A percentile compares a stretch with the other conserved stretches of the same genome.
Evolutionary conservation across 225 moss, liverwort and hornwort species (phyloP).

Genomic region (Lunularia cruciata): DNA sequence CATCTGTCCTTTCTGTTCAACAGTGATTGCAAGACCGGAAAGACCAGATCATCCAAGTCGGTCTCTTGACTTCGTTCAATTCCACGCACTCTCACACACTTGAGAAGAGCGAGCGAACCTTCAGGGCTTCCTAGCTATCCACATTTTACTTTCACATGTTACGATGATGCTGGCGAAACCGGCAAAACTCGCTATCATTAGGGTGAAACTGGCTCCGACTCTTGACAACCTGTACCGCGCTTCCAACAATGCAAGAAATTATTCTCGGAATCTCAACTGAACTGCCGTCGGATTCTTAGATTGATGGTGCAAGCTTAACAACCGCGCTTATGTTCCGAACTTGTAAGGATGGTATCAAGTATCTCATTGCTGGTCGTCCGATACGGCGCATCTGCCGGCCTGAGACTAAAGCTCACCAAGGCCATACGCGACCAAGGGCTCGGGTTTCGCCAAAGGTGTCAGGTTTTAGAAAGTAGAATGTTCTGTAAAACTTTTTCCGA

Average conservation of each 20-base stretch:
- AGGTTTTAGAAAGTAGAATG: neutral
- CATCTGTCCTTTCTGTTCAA: neutral
- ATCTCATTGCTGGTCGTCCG: too few relatives aligned
- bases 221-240: too few relatives aligned
- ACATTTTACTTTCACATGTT: neutral
- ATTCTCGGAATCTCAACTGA: too few relatives aligned
- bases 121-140: neutral
- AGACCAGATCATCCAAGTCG: neutral
- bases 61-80: neutral
- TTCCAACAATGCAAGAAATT: too few relatives aligned
- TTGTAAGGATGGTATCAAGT: too few relatives aligned
- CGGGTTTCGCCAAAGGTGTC: neutral
- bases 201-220: too few relatives aligned
- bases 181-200: neutral
- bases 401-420: neutral
- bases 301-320: too few relatives aligned
- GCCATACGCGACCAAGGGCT: neutral
- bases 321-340: too few relatives aligned
- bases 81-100: neutral
- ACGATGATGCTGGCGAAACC: too few relatives aligned
- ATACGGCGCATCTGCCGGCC: too few relatives aligned
- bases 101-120: neutral
- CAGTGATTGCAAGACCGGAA: neutral
- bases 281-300: too few relatives aligned
- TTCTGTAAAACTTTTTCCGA: neutral